Base-by-base conservation (phyloP, 2,329 filamentous ascomycete genomes). In the Periglandula ipomoeae region DNA sequence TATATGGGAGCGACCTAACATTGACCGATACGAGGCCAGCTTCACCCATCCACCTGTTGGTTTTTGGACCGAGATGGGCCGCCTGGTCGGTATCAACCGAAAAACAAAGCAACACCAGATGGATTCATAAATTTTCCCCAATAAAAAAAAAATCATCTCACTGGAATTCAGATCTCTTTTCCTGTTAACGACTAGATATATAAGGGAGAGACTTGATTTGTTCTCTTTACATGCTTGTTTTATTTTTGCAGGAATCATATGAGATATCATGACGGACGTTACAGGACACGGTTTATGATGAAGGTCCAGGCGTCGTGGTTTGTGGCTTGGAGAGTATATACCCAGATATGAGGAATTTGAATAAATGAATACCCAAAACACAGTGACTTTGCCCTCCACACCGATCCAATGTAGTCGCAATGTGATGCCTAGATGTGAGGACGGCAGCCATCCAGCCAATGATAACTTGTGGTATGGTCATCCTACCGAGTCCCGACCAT, bases 1-100 rank as follows among this genome's bases (percentile, higher is more conserved):
- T 15, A 66, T 80, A 38, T 78, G 78, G 79, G 72, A 84, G 56
- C 68, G 73, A n/a, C 78, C 78, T 20, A 56, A 70, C 20, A 76
- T 83, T 48, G 79, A 83, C 50, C 70, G 70, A 0, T 81, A 82
- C 52, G 78, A 81, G 59, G 68, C 64, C 8, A 68, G 67, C 17
- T 75, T 83, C 54, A 63, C 66, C 6, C 62, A 69, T 8, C 66
- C 69, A 9, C 71, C 75, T 0, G 61, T 71, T n/a, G 69, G 73
- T 5, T 80, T 81, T 65, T 79, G 77, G 75, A 64, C 59, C 13
- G 77, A 81, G 55, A 68, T 81, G 56, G 53, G 63, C n/a, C 67
- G 70, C 47, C 48, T 78, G 55, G 53, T 76, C 5, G 65, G 71
- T 37, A 65, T 73, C 46, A 54, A 55, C 23, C 56, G 55, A 40